Evolutionary conservation across 148 eudicot genomes (phyloP).

Genomic region (Camellia sinensis): DNA sequence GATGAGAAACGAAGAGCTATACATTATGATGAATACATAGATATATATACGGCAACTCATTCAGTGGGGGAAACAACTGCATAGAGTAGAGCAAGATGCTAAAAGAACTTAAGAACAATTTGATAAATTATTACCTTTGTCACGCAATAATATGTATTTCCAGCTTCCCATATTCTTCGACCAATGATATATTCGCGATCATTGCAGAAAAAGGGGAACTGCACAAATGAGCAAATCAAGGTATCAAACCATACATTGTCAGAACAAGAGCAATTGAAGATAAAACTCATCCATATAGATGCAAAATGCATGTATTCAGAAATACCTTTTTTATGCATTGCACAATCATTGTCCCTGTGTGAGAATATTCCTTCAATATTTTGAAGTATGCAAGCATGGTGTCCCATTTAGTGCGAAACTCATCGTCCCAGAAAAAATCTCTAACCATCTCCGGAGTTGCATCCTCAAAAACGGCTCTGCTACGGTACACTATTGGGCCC

Average conservation of each 20-base stretch:
- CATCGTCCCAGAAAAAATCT: slow-evolving; percentile 99
- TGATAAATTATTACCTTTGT: slow-evolving; percentile 62
- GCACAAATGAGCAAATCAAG: slow-evolving; percentile 25
- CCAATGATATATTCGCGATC: slow-evolving; percentile 95
- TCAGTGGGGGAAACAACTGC: not conserved
- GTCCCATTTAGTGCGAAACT: slow-evolving; percentile 94
- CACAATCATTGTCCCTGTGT: slow-evolving; percentile 62
- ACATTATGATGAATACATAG: not conserved
- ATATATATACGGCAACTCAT: not conserved
- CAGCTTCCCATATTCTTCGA: slow-evolving; percentile 94
- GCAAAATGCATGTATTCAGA: not conserved
- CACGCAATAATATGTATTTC: slow-evolving; percentile 75
- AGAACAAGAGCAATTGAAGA: not conserved
- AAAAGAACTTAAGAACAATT: not conserved
- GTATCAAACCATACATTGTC: too few relatives aligned
- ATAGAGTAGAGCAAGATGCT: not conserved
- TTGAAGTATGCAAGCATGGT: slow-evolving; percentile 79
- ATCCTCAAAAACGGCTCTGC: slow-evolving; percentile 90
- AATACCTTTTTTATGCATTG: slow-evolving; percentile 94
- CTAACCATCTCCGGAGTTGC: slow-evolving; percentile 82
- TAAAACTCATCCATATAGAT: not conserved
- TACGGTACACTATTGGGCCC: slow-evolving; percentile 71
- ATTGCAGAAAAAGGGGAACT: slow-evolving; percentile 99
- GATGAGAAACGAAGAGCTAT: not conserved
- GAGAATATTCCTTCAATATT: slow-evolving; percentile 71